phyloP scores from a whole-genome alignment of 495 filamentous ascomycete species.

The Clavariopsis aquatica region DNA sequence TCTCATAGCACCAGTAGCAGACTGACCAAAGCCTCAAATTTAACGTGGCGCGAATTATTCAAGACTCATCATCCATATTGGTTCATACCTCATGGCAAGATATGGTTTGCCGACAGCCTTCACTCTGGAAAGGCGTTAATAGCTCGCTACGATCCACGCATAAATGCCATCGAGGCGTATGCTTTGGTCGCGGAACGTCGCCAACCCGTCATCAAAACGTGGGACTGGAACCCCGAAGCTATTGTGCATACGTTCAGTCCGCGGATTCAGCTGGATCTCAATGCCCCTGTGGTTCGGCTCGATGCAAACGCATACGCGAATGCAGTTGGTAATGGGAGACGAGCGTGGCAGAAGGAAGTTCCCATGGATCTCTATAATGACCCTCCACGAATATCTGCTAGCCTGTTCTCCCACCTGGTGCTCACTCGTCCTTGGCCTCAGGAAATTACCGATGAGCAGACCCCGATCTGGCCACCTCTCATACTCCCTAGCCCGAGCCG shows the following conservation, averaged over 20 bases:
- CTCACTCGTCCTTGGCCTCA: constrained; percentile 50
- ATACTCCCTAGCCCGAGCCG: constrained; percentile 64
- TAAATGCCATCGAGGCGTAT: constrained; percentile 78
- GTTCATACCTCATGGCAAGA: constrained; percentile 75
- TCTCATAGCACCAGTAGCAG: constrained; percentile 21
- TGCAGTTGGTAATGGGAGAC: constrained; percentile 1
- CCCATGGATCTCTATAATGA: constrained; percentile 53
- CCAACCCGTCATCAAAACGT: constrained; percentile 55
- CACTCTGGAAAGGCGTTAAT: constrained; percentile 70
- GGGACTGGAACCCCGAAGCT: constrained; percentile 67
- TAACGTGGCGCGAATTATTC: constrained; percentile 58
- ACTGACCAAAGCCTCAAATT: constrained; percentile 24
- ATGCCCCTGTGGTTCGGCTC: constrained; percentile 66
- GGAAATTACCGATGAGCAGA: constrained; percentile 41
- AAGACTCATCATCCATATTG: constrained; percentile 74
- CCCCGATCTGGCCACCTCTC: constrained; percentile 72
- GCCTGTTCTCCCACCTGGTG: constrained; percentile 53
- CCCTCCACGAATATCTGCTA: constrained; percentile 35
- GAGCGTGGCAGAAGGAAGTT: constrained; percentile 47
- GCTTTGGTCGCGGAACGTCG: constrained; percentile 67
- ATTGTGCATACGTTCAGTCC: constrained; percentile 75
- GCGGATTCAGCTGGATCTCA: constrained; percentile 64
- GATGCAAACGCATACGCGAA: constrained; percentile 40
- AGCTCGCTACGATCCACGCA: constrained; percentile 67
- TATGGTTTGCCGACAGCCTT: constrained; percentile 83